phyloP scores from a whole-genome alignment of 257 asterid species.

The Solanum bulbocastanum region DNA sequence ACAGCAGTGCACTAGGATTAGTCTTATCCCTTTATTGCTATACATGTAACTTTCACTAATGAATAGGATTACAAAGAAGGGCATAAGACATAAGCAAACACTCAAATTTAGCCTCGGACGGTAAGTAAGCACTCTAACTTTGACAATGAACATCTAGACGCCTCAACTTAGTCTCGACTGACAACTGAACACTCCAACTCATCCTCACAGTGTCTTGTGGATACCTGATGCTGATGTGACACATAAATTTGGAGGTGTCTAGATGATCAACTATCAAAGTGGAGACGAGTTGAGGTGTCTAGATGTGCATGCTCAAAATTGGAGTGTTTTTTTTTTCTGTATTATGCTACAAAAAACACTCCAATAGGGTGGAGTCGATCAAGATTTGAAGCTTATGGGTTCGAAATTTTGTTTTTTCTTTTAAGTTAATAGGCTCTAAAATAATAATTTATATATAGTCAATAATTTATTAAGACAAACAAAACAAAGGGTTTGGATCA shows the following conservation, averaged over 20 bases:
- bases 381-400: neutral
- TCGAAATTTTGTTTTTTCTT: neutral
- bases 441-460: neutral
- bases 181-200: neutral
- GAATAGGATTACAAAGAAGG: neutral
- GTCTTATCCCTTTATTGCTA: slow-evolving; percentile 4
- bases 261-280: neutral
- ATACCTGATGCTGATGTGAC: neutral
- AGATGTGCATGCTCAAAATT: neutral
- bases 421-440: neutral
- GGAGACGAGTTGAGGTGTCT: neutral
- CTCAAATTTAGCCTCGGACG: neutral
- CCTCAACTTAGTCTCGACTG: neutral
- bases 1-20: neutral
- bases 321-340: neutral
- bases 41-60: slow-evolving; percentile 4
- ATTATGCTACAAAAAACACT: neutral
- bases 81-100: neutral
- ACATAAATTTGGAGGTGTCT: neutral
- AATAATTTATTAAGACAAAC: neutral
- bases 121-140: neutral
- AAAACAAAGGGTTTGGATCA: neutral
- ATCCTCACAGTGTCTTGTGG: neutral
- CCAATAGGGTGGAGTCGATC: neutral
- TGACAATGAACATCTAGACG: neutral